Base-by-base conservation (phyloP, 2,329 filamentous ascomycete genomes). In the Paraphoma sp. region DNA sequence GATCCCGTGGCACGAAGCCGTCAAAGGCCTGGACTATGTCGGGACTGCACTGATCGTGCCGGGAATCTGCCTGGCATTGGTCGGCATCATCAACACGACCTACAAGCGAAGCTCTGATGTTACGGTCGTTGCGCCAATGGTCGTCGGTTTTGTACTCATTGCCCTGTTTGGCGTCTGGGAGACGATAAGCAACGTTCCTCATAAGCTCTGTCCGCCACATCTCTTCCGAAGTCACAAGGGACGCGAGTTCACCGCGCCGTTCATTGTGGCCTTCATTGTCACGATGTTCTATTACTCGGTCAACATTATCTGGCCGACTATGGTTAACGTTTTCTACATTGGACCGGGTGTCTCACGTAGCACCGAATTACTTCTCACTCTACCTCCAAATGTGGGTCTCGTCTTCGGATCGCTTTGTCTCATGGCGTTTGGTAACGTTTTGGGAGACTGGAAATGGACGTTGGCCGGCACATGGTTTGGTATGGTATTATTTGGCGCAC, bases 201-300 rank as follows among this genome's bases (percentile, higher is more conserved):
- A 73, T 33, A 71, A 72, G 16, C 59, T 83, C n/a, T 80, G 63
- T 41, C 65, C 43, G 28, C 74, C 79, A 0, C 72, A 76, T 49
- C 70, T 84, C 57, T 84, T 84, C 67, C 74, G 76, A 6, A 71
- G 75, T n/a, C 76, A 78, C 5, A 68, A 74, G 23, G 82, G 82
- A 4, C 73, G 82, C 17, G 79, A 82, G 45, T 79, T 84, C 36
- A 83, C 81, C 0, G 81, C 79, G 0, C 81, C 81, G 0, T 80
- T 78, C 48, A 73, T 83, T 28, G 78, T 79, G 4, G 72, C 78
- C 0, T 78, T 77, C 42, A 78, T 84, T 50, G 75, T 83, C 31
- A 83, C 79, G 51, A 84, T 84, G 81, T 83, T 83, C 65, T 84
- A 83, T 69, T 83, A 83, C 65, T 78, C 76, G 17, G 78, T 76